phyloP scores from a whole-genome alignment of 2,329 filamentous ascomycete genomes.

The Akanthomyces muscarius region DNA sequence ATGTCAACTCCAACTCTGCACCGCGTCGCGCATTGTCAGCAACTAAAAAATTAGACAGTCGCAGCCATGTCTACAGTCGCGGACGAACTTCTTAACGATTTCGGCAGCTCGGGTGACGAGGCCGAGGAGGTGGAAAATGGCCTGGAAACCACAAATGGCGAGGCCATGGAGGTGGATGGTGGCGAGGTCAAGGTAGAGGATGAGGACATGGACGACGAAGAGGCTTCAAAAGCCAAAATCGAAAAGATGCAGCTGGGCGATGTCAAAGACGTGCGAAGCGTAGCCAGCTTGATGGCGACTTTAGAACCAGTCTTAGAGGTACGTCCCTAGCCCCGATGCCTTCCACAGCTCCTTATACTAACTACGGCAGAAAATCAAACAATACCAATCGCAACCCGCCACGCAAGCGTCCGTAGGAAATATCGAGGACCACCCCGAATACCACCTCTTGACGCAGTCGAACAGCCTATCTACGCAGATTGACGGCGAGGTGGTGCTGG shows the following conservation, averaged over 20 bases:
- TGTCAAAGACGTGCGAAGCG: conserved; percentile 73
- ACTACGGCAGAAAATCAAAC: conserved; percentile 66
- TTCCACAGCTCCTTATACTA: conserved; percentile 59
- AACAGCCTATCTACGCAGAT: conserved; percentile 89
- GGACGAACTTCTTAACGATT: conserved; percentile 84
- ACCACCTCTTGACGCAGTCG: conserved; percentile 80
- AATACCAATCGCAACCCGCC: conserved; percentile 67
- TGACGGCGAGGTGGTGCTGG: conserved; percentile 84
- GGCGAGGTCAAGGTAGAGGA: conserved; percentile 41
- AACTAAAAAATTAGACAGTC: neutral
- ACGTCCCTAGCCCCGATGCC: conserved; percentile 50
- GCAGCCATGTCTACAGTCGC: conserved; percentile 77
- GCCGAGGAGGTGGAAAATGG: conserved; percentile 57
- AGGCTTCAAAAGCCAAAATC: conserved; percentile 71
- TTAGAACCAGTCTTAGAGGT: conserved; percentile 79
- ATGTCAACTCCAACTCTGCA: neutral
- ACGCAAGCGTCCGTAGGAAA: conserved; percentile 69
- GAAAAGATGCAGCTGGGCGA: conserved; percentile 76
- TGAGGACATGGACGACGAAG: conserved; percentile 57
- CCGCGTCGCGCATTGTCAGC: conserved; percentile 10
- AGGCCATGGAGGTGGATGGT: conserved; percentile 56
- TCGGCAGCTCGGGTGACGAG: conserved; percentile 64
- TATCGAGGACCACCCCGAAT: conserved; percentile 88
- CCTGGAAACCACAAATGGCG: conserved; percentile 37
- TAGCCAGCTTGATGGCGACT: conserved; percentile 76